Evolutionary conservation across 2,329 filamentous ascomycete species (phyloP), one percentile per base, ranked within the genome.

Genomic region (Trichophyton verrucosum): DNA sequence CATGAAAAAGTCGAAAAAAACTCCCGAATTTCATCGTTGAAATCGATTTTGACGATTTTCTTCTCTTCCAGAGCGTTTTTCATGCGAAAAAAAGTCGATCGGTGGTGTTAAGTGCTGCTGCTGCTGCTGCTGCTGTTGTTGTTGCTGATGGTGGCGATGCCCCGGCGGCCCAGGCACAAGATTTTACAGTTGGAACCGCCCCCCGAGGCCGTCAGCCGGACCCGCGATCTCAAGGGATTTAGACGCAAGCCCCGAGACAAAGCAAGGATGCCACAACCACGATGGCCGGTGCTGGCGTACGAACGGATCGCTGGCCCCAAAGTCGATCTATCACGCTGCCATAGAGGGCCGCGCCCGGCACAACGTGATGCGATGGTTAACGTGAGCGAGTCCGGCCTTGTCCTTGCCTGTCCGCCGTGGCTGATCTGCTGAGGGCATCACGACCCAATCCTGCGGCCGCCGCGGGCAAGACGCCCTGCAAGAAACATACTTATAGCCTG

Each of bases 391-490:
- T 53, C 40, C 49, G 49, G 49, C 49, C 49, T 51, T 20, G 40
- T 44, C 22, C 49, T 33, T 53, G 49, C 49, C 49, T 53, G 49
- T 53, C 49, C n/a, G 24, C 33, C 33, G 49, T 53, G 11, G 22
- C 22, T 53, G 49, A 53, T 53, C 49, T 53, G 49, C 49, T 53
- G 49, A 53, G 49, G 49, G 22, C 27, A 53, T 53, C 49, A 53
- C 49, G 49, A 53, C 49, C 49, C 49, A 22, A 13, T 22, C 46
- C 46, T 27, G 46, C 46, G 17, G 46, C 22, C 46, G 27, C 11
- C 46, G 13, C 42, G 42, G 33, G 33, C 33, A 38, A 27, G 24
- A 27, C 24, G 24, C 24, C 24, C 24, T 27, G 24, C 24, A 27
- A 27, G 24, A 27, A 27, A 13, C 33, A 38, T 13, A 38, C 11